Evolutionary conservation across 2,329 filamentous ascomycete genomes (phyloP).

Genomic region (Aspergillus luchuensis): DNA sequence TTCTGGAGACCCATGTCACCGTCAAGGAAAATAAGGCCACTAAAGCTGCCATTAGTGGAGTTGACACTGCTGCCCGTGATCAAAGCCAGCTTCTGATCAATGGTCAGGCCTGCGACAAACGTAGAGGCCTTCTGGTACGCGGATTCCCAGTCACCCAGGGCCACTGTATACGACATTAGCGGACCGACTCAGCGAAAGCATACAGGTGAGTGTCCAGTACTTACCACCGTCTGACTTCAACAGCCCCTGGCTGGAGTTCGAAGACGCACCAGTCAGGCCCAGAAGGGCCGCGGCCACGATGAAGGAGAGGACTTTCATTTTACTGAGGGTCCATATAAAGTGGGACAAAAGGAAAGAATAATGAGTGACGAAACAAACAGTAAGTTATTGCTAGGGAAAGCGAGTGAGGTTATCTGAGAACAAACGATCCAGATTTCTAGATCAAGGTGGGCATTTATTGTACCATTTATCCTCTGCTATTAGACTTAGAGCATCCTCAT

Average conservation of each 20-base stretch:
- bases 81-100: conserved; percentile 28
- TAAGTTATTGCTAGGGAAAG: not conserved
- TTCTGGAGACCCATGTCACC: conserved; percentile 24
- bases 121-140: conserved; percentile 22
- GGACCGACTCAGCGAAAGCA: too few species aligned
- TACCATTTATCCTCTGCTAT: not conserved
- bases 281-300: conserved; percentile 4
- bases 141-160: conserved; percentile 17
- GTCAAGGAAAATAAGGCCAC: conserved; percentile 24
- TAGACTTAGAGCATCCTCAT: not conserved
- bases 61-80: conserved; percentile 30
- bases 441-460: not conserved
- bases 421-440: not conserved
- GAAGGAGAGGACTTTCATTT: not conserved
- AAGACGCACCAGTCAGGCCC: not conserved
- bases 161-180: not conserved
- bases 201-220: not conserved
- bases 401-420: not conserved
- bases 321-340: too few species aligned
- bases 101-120: conserved; percentile 22
- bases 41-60: conserved; percentile 26
- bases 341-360: not conserved
- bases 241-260: conserved; percentile 3
- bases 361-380: not conserved
- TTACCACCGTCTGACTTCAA: conserved; percentile 4